Evolutionary conservation across 805 yeast species (phyloP).

Genomic region (Babjeviella inositovora): DNA sequence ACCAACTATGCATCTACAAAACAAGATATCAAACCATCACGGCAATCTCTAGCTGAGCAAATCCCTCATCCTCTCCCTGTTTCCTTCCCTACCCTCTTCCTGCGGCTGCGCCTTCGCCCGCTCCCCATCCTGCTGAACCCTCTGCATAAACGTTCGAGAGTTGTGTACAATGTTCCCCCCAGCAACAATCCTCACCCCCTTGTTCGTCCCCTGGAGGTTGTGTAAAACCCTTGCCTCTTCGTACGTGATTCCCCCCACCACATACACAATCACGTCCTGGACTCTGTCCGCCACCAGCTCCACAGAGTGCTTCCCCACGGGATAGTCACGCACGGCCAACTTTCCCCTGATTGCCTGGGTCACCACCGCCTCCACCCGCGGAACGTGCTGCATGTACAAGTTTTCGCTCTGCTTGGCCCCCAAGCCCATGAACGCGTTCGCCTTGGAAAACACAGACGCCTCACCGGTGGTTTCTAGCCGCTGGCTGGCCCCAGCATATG

Average conservation of each 20-base stretch:
- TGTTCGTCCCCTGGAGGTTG: slow-evolving; percentile 42
- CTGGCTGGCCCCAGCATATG: slow-evolving; percentile 22
- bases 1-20: too few species aligned
- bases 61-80: too few species aligned
- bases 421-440: slow-evolving; percentile 14
- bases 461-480: slow-evolving; percentile 20
- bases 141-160: slow-evolving; percentile 17
- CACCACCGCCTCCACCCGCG: slow-evolving; percentile 41
- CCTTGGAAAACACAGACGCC: slow-evolving; percentile 6
- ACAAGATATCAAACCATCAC: too few species aligned
- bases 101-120: too few species aligned
- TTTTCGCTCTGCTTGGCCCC: slow-evolving; percentile 32
- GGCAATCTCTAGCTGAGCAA: too few species aligned
- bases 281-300: slow-evolving; percentile 19
- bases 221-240: slow-evolving; percentile 82
- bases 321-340: slow-evolving; percentile 19
- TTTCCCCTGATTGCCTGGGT: slow-evolving; percentile 21
- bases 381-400: slow-evolving; percentile 84
- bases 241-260: slow-evolving; percentile 82
- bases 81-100: too few species aligned
- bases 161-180: slow-evolving; percentile 44
- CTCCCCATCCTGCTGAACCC: too few species aligned
- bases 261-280: slow-evolving; percentile 55
- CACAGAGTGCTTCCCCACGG: slow-evolving; percentile 21
- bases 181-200: slow-evolving; percentile 49